Evolutionary conservation across 106 monocot genomes (phyloP), one percentile per base, ranked within the genome.

Genomic region (Dendrobium huoshanense): DNA sequence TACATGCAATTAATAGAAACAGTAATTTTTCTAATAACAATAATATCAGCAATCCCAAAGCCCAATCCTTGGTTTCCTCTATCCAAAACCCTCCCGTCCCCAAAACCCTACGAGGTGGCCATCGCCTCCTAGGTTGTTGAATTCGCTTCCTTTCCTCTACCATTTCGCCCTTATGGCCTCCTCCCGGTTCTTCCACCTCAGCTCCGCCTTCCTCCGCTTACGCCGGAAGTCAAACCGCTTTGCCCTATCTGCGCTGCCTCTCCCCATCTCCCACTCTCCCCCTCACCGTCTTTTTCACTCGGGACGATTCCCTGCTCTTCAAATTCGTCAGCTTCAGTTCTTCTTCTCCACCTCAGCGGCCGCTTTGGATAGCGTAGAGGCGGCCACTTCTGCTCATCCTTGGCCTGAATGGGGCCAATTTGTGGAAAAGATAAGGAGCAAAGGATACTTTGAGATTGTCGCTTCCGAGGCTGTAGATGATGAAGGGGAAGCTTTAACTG

Each of bases 351-450:
- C 72, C 37, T 77, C 58, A 15, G 41, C 78, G n/a, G 72, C n/a
- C 0, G 33, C 54, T 2, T 7, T 51, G 33, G 41, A 67, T 13
- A 49, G 41, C n/a, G 42, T 29, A n/a, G 75, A 33, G 10, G 1
- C 83, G 13, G 3, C 78, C 37, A 0, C 78, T 29, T 20, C 41
- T 13, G 56, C 51, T 73, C 83, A 83, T 20, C 55, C 83, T 22
- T 83, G 83, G 83, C 83, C 78, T 1, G 83, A 83, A 64, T 83
- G 83, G 83, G 78, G 72, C 44, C 83, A 72, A 40, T 83, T 83
- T 10, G 55, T 83, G 5, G 72, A 77, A 0, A 83, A 83, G 72
- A 83, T 83, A 33, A 78, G 25, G 78, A 77, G 41, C 78, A 83
- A 83, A 41, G 83, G 83, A 0, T 83, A 78, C 72, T 83, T 78